These are phyloP conservation scores for Thinopyrum elongatum DNA, from an alignment of 176 grass and related monocot species.

Conservation along the genomic window DNA sequence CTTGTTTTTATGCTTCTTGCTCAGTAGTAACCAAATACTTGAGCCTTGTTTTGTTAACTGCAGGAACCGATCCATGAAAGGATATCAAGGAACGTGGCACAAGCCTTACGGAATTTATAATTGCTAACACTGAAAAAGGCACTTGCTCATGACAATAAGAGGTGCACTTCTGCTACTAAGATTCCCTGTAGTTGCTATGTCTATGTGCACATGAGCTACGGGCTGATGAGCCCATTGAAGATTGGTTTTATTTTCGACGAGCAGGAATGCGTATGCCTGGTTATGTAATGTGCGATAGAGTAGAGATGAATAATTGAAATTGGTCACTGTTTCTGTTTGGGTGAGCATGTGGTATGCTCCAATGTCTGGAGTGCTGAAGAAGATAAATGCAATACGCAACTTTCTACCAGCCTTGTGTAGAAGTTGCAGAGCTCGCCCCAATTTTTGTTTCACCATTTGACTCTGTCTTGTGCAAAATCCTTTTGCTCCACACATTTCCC, in stretches of 20 bases:
- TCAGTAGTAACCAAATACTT: slow-evolving; percentile 2
- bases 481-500: not conserved
- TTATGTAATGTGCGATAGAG: slow-evolving; percentile 10
- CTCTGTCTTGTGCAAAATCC: not conserved
- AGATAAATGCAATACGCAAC: not conserved
- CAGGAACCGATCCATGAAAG: slow-evolving; percentile 81
- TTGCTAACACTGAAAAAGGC: not conserved
- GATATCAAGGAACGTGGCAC: slow-evolving; percentile 79
- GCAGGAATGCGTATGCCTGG: not conserved
- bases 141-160: slow-evolving; percentile 15
- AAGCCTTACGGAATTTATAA: slow-evolving; percentile 52
- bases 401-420: not conserved
- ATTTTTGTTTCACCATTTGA: not conserved
- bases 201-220: slow-evolving; percentile 6
- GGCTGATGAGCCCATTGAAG: not conserved
- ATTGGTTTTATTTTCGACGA: not conserved
- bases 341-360: not conserved
- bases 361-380: not conserved
- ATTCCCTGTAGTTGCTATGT: slow-evolving; percentile 10
- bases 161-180: slow-evolving; percentile 2
- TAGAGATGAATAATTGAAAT: not conserved
- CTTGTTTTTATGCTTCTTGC: slow-evolving; percentile 3
- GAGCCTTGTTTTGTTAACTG: slow-evolving; percentile 26
- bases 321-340: not conserved
- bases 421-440: not conserved